Conservation (phyloP, 805 yeast genomes). For the Teunomyces barrocoloradensis region DNA sequence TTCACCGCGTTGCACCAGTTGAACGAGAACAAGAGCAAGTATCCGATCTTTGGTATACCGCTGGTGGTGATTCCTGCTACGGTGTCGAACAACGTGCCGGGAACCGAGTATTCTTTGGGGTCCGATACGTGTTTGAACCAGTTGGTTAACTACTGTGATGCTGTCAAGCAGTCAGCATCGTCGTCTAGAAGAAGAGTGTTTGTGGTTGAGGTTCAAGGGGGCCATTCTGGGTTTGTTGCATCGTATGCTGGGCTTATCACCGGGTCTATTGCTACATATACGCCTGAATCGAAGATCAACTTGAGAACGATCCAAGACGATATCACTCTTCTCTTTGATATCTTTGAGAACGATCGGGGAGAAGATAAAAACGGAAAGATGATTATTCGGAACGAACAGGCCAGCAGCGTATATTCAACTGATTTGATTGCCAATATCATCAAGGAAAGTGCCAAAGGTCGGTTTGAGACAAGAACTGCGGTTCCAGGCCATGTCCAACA, state of each 20-base stretch:
- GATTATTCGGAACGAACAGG: conserved; percentile 64
- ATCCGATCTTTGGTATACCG: conserved; percentile 74
- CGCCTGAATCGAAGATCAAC: conserved; percentile 69
- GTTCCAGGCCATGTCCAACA: conserved; percentile 88
- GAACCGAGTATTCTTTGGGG: conserved; percentile 76
- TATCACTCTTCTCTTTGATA: conserved; percentile 55
- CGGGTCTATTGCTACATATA: conserved; percentile 73
- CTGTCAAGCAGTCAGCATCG: conserved; percentile 75
- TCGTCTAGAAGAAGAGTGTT: conserved; percentile 77
- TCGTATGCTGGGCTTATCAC: conserved; percentile 64
- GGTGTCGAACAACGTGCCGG: conserved; percentile 77
- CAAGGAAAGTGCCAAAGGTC: conserved; percentile 58
- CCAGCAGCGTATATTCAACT: conserved; percentile 64
- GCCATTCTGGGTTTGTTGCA: conserved; percentile 78
- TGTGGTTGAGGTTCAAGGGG: conserved; percentile 84
- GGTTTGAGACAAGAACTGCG: conserved; percentile 76
- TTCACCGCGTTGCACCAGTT: conserved; percentile 69
- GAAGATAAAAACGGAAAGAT: conserved; percentile 67
- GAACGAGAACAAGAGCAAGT: conserved; percentile 55
- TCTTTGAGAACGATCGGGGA: conserved; percentile 62
- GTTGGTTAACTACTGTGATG: conserved; percentile 70
- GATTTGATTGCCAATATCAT: conserved; percentile 70
- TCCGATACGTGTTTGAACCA: conserved; percentile 73
- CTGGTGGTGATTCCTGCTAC: conserved; percentile 79
- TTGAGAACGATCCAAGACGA: conserved; percentile 64